Evolutionary conservation across 2,329 filamentous ascomycete genomes (phyloP).

Genomic region (Rhytidhysteron rufulum): DNA sequence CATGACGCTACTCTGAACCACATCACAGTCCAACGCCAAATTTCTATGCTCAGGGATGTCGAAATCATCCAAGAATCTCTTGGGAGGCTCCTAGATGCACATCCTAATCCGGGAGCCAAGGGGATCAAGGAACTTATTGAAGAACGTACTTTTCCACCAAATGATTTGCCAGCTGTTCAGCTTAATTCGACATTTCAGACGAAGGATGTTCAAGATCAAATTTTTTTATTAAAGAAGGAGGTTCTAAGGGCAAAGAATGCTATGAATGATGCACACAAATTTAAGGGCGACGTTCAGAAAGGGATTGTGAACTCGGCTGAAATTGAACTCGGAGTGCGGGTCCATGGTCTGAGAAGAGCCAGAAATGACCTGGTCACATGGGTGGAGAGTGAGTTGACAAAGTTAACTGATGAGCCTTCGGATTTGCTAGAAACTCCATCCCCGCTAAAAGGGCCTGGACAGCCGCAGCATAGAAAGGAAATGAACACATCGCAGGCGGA

Average conservation of each 20-base stretch:
- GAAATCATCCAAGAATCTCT: slow-evolving; percentile 46
- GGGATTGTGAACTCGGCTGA: neutral
- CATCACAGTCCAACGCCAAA: slow-evolving; percentile 43
- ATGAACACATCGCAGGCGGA: no score
- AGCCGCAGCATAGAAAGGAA: slow-evolving; percentile 21
- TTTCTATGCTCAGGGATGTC: slow-evolving; percentile 43
- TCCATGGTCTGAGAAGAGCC: slow-evolving; percentile 41
- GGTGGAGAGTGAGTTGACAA: slow-evolving; percentile 48
- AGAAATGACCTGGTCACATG: slow-evolving; percentile 49
- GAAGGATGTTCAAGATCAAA: slow-evolving; percentile 18
- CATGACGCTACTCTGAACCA: slow-evolving; percentile 33
- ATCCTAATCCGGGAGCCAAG: slow-evolving; percentile 26
- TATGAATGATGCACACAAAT: slow-evolving; percentile 28
- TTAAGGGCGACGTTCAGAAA: slow-evolving; percentile 14
- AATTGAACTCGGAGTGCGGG: slow-evolving; percentile 22
- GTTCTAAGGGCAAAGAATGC: slow-evolving; percentile 30
- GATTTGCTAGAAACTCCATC: slow-evolving; percentile 31
- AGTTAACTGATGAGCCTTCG: slow-evolving; percentile 33
- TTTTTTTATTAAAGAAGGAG: slow-evolving; percentile 37
- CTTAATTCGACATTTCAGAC: slow-evolving; percentile 19
- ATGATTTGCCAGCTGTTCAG: slow-evolving; percentile 31
- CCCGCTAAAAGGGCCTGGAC: slow-evolving; percentile 24
- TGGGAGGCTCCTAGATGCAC: slow-evolving; percentile 31
- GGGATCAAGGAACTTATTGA: slow-evolving; percentile 25
- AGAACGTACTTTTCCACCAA: slow-evolving; percentile 31